phyloP scores from a whole-genome alignment of 495 filamentous ascomycete genomes.

The Podospora appendiculata region DNA sequence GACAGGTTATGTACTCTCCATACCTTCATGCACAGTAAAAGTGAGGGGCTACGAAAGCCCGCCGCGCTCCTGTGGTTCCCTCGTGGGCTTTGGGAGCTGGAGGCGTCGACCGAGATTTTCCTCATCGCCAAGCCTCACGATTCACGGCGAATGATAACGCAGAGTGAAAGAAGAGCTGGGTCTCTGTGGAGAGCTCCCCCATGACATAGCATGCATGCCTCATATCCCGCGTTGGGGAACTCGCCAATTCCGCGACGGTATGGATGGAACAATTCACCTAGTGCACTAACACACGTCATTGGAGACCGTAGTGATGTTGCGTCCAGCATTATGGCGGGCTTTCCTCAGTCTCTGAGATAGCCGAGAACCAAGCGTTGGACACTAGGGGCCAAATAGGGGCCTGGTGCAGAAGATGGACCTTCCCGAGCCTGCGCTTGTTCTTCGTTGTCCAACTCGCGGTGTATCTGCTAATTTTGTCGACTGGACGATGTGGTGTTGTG shows the following conservation, averaged over 20 bases:
- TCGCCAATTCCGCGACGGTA: too few relatives aligned
- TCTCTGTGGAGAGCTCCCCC: too few relatives aligned
- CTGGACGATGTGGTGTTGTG: neutral
- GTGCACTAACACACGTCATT: neutral
- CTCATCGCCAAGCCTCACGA: neutral
- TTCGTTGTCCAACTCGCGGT: neutral
- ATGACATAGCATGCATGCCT: too few relatives aligned
- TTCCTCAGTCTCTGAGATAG: neutral
- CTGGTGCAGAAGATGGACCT: too few relatives aligned
- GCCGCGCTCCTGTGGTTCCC: too few relatives aligned
- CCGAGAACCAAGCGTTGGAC: constrained; percentile 1
- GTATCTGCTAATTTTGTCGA: neutral
- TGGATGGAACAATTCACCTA: too few relatives aligned
- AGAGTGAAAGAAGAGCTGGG: too few relatives aligned
- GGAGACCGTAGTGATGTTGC: neutral
- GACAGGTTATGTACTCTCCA: neutral
- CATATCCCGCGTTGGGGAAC: too few relatives aligned
- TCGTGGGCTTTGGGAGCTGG: neutral
- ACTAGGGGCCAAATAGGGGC: too few relatives aligned
- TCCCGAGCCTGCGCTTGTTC: too few relatives aligned
- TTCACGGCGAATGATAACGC: neutral
- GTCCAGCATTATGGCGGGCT: neutral
- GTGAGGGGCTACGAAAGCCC: too few relatives aligned
- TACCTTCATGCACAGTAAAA: too few relatives aligned
- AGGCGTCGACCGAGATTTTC: neutral